Evolutionary conservation across 148 eudicot genomes (phyloP), one percentile per base, ranked within the genome.

Genomic region (Fagopyrum esculentum): DNA sequence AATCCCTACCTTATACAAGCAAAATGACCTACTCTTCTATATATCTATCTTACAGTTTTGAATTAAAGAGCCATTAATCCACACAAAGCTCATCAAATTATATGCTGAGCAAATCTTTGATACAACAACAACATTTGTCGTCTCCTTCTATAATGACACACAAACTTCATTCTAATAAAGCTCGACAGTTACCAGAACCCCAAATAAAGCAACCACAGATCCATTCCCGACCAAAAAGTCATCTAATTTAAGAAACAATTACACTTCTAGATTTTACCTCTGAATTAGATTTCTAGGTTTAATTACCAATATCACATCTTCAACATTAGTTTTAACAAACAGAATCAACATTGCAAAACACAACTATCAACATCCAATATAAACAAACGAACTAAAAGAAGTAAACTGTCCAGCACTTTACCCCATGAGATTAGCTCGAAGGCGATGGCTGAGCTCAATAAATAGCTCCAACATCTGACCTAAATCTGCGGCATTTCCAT

Each of bases 381-480:
- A 35, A 22, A 7, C 64, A 59, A 11, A 59, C 11, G 35, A 8
- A 22, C 30, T 59, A 22, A 59, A 1, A 61, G 6, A 61, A 60
- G 30, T 43, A 61, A 61, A 61, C 3, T 61, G 35, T 29, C 44
- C 44, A 61, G 43, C 68, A 29, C 44, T 26, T 29, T 87, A 93
- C 98, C 98, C 97, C 81, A 93, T 84, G 47, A 93, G 83, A 83
- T 93, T 93, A 77, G 91, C 76, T 6, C 97, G 85, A 71, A 93
- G 94, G 49, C 94, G 94, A 79, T 78, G 87, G 84, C 97, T 87
- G 49, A 91, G 81, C 83, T 91, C 92, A 6, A 91, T 90, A 76
- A 93, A 91, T 17, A 93, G 87, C 90, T 93, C 98, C 76, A 88
- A 85, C 97, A 93, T 91, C 88, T 91, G 98, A 74, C 98, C 97